These are phyloP conservation scores for Carallia pectinifolia DNA, from an alignment of 345 rosid genomes.

Conservation along the genomic window DNA sequence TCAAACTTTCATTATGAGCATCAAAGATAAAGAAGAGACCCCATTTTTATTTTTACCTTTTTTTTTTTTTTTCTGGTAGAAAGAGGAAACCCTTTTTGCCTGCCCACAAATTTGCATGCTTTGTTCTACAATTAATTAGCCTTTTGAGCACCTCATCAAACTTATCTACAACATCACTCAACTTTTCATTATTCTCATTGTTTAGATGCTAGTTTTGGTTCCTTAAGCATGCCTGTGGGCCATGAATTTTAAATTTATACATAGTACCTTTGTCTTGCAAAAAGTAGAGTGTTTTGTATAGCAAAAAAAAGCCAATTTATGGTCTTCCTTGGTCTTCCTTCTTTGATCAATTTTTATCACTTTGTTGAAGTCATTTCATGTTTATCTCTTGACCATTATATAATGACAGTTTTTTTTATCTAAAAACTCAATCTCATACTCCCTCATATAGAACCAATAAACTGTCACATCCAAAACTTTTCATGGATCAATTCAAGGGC, in stretches of 20 bases:
- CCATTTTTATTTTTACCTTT: neutral
- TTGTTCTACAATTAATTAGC: neutral
- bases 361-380: neutral
- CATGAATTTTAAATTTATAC: neutral
- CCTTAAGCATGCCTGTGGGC: neutral
- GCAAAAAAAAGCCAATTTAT: neutral
- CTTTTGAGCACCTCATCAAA: constrained; percentile 5
- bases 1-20: constrained; percentile 12
- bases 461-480: neutral
- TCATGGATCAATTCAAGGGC: constrained; percentile 30
- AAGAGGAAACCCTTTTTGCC: constrained; percentile 6
- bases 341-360: neutral
- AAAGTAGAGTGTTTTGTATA: neutral
- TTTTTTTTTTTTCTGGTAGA: neutral
- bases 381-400: neutral
- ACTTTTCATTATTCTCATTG: neutral
- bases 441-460: neutral
- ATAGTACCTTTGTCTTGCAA: neutral
- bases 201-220: neutral
- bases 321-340: neutral
- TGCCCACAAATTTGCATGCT: neutral
- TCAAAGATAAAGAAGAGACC: constrained; percentile 1
- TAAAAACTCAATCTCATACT: neutral
- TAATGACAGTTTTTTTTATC: neutral
- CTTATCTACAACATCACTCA: constrained; percentile 17